These are phyloP conservation scores for Quercus tomentella DNA, from an alignment of 331 rosid species.

Conservation along the genomic window DNA sequence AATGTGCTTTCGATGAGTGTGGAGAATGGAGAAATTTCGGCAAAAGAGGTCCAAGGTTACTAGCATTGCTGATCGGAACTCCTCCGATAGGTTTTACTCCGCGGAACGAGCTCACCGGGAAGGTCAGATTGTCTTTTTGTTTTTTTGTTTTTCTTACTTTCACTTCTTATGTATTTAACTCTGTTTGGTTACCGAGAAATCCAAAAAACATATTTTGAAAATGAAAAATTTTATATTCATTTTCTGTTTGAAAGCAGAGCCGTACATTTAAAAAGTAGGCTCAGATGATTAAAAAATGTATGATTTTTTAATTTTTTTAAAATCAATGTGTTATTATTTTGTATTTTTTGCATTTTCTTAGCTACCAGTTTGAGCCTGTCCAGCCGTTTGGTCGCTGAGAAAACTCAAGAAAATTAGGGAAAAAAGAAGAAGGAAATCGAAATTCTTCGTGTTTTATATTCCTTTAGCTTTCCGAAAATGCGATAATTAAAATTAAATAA, in stretches of 20 bases:
- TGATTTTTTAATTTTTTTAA: background rate
- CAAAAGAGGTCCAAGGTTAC: conserved; percentile 33
- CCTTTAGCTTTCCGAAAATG: background rate
- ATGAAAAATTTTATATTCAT: too few relatives aligned
- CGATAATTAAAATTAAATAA: background rate
- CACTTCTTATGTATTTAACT: background rate
- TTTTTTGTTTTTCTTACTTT: background rate
- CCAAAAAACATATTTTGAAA: background rate
- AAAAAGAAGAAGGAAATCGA: background rate
- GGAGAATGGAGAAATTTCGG: conserved; percentile 52
- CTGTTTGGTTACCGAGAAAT: conserved; percentile 22
- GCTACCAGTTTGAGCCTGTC: background rate
- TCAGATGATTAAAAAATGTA: background rate
- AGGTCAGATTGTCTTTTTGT: conserved; percentile 41
- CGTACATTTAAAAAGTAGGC: background rate
- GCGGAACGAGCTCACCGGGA: conserved; percentile 25
- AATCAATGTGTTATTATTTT: too few relatives aligned
- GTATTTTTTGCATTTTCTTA: background rate
- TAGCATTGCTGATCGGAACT: conserved; percentile 22
- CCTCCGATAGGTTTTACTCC: conserved; percentile 20
- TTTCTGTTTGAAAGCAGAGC: background rate
- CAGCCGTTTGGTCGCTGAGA: background rate
- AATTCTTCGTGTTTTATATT: background rate
- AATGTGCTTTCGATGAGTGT: conserved; percentile 22
- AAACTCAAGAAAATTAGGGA: background rate